Base-by-base conservation (phyloP, 768 basidiomycete species). In the Nidula microcarpa region DNA sequence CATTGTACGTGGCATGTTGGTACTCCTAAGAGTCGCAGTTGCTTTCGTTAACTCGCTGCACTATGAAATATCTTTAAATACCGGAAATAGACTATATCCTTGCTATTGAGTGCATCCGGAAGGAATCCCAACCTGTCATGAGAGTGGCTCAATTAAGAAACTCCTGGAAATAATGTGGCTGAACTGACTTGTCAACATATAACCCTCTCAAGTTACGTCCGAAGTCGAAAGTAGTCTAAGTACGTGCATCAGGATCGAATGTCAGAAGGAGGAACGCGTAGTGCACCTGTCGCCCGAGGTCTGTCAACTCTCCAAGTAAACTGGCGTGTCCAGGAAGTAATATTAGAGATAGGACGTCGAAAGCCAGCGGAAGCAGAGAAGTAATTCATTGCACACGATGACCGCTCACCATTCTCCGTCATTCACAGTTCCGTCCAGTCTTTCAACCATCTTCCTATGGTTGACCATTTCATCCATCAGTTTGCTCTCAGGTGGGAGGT, bases 1-100 rank as follows among this genome's bases (percentile, higher is more conserved):
- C 13, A 85, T 82, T 5, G 89, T 91, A 34, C 91, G 76, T 0
- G 89, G 81, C 65, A 93, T 81, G 61, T 89, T 87, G 2, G 91
- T 93, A 13, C 82, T 86, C 46, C 86, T 85, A 48, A 32, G 18
- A 11, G 7, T 47, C 18, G n/a, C 45, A 23, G 45, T 6, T 11
- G 11, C 6, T 13, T 17, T 13, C 7, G 7, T 47, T 16, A 9
- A 23, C 33, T 33, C 30, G 43, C 43, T 30, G 35, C 43, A 5
- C 17, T 39, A 1, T 14, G 23, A 30, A 30, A 4, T 30, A 30
- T 30, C 23, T 30, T 30, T 30, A 30, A 30, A 46, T 47, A 82
- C 76, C 87, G 74, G 57, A 89, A 86, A 64, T 89, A 89, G 23
- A 76, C 74, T 49, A 76, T 67, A 9, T 71, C 68, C 34, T 71